Percentiles rank a stretch among this genome's conserved stretches.
Evolutionary conservation across 1,284 basidiomycete species (phyloP).

Genomic region (Sphagnurus paluster): DNA sequence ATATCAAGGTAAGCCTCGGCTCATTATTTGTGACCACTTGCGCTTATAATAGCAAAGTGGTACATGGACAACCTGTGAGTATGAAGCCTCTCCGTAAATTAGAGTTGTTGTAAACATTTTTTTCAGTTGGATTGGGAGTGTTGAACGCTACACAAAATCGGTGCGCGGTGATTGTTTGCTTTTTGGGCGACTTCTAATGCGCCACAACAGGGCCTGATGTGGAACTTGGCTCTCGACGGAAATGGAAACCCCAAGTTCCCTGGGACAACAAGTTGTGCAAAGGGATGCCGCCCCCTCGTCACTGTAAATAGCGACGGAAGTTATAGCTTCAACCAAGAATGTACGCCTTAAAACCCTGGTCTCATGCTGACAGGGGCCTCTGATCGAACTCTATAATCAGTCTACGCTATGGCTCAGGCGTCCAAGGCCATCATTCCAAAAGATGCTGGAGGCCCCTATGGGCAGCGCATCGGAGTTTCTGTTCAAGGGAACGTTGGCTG

Average conservation of each 20-base stretch:
- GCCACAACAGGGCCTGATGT: conserved; percentile 55
- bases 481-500: conserved; percentile 57
- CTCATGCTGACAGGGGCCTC: too few relatives aligned
- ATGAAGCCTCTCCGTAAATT: not conserved
- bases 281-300: conserved; percentile 65
- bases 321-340: conserved; percentile 71
- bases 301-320: conserved; percentile 63
- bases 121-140: conserved; percentile 22
- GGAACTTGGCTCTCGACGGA: conserved; percentile 68
- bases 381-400: conserved; percentile 36
- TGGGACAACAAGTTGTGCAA: conserved; percentile 60
- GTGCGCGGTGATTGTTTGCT: conserved; percentile 17
- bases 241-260: conserved; percentile 64
- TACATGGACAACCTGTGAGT: conserved; percentile 71
- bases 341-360: conserved; percentile 41
- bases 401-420: conserved; percentile 73
- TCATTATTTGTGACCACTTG: conserved; percentile 7
- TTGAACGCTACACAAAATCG: conserved; percentile 21
- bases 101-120: not conserved
- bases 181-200: conserved; percentile 24
- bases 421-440: conserved; percentile 72
- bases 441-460: conserved; percentile 67
- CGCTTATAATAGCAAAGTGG: conserved; percentile 45
- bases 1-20: conserved; percentile 57
- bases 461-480: conserved; percentile 61